Evolutionary conservation across 805 yeast genomes (phyloP), one percentile per base, ranked within the genome.

Genomic region (Helenozyma baotianmanensis): DNA sequence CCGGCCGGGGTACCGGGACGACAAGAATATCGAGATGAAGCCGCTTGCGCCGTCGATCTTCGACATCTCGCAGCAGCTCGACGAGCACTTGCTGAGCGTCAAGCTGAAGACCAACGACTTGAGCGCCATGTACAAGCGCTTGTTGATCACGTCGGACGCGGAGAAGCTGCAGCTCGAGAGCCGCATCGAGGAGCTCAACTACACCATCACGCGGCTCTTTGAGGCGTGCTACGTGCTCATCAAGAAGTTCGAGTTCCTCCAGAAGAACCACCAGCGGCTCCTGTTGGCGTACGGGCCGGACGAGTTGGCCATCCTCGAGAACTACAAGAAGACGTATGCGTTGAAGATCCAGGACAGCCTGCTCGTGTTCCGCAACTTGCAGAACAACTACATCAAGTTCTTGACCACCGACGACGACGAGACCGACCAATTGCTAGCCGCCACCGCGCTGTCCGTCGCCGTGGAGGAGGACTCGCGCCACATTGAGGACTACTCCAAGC

Each of bases 291-390:
- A 58, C 36, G 39, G 54, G 21, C 54, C 63, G 16, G 64, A 70
- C 21, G 90, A 85, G 45, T 50, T 78, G 18, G 63, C 70, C 31
- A 79, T 90, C 68, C 66, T 87, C 35, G 80, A 78, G 30, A 92
- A 90, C 58, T 75, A 86, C 62, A 82, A 85, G 56, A 84, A 85
- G 47, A 79, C 78, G 29, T 78, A 89, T 56, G 98, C 98, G 2
- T 67, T 82, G 27, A 79, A 81, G 54, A 80, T 92, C 14, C 98
- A 92, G 55, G 79, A 77, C 25, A 64, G 76, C 27, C 82, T 94
- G 25, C 74, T 89, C 13, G 73, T 70, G 32, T 92, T 89, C 60
- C 66, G 97, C 32, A 83, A 85, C 51, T 63, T 92, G 48, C 99
- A 92, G 56, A 86, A 90, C 50, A 80, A 82, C 43, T 92, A 92